Evolutionary conservation across 2,329 filamentous ascomycete species (phyloP).

Genomic region (Cladosporium oxysporum): DNA sequence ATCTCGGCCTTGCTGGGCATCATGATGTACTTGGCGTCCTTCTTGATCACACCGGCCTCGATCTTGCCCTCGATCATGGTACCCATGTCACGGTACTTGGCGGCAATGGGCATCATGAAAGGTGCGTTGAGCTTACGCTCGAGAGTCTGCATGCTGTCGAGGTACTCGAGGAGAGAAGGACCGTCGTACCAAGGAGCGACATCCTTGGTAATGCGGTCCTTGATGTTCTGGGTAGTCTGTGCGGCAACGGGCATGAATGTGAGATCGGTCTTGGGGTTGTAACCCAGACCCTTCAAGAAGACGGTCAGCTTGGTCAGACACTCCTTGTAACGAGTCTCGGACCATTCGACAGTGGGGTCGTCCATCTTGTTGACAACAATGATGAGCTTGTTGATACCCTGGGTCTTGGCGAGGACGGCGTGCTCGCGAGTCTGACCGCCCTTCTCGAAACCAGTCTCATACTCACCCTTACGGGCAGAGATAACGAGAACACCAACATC

Average conservation of each 20-base stretch:
- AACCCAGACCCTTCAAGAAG: slow-evolving; percentile 90
- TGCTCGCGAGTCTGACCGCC: slow-evolving; percentile 97
- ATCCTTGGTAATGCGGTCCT: slow-evolving; percentile 77
- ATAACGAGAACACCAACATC: slow-evolving; percentile 96
- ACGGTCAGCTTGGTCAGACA: slow-evolving; percentile 84
- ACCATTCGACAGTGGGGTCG: slow-evolving; percentile 94
- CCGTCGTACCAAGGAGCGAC: slow-evolving; percentile 82
- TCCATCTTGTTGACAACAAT: slow-evolving; percentile 99
- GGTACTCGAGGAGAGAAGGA: slow-evolving; percentile 88
- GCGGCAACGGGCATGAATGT: slow-evolving; percentile 96
- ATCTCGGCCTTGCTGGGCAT: slow-evolving; percentile 91
- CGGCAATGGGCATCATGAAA: slow-evolving; percentile 98
- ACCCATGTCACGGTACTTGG: slow-evolving; percentile 96
- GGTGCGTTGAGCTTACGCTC: slow-evolving; percentile 96
- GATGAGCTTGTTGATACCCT: slow-evolving; percentile 94
- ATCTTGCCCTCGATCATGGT: slow-evolving; percentile 98
- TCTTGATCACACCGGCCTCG: slow-evolving; percentile 91
- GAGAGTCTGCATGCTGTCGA: slow-evolving; percentile 89
- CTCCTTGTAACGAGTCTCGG: slow-evolving; percentile 86
- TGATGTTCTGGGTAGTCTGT: slow-evolving; percentile 82
- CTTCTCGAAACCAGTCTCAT: slow-evolving; percentile 96
- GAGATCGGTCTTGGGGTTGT: slow-evolving; percentile 90
- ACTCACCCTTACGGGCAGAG: slow-evolving; percentile 94
- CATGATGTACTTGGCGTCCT: slow-evolving; percentile 81
- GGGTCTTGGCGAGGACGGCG: slow-evolving; percentile 95